Conservation (phyloP, 2,329 filamentous ascomycete genomes). For the Fusarium scirpi region DNA sequence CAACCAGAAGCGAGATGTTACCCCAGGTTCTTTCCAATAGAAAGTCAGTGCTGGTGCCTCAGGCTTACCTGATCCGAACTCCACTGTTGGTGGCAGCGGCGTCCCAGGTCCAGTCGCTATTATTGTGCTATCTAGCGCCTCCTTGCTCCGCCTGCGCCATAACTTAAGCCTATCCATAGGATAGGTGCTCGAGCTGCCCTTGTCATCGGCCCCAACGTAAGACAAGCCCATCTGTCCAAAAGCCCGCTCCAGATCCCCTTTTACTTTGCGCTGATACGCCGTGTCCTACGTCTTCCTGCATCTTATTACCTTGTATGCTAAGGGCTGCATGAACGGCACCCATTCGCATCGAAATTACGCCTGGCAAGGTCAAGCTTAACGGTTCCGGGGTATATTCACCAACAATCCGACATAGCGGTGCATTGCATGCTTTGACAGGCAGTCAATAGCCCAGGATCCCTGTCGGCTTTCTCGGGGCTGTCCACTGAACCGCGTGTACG, state of each 20-base stretch:
- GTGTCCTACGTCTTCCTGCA: conserved; percentile 29
- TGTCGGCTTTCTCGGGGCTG: conserved; percentile 28
- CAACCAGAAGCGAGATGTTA: conserved; percentile 29
- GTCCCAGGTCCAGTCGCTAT: background rate
- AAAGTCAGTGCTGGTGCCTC: conserved; percentile 13
- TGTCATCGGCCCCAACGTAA: conserved; percentile 9
- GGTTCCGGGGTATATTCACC: conserved; percentile 13
- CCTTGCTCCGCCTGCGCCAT: conserved; percentile 2
- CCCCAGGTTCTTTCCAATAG: conserved; percentile 22
- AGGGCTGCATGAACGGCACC: conserved; percentile 31
- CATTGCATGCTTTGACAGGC: conserved; percentile 32
- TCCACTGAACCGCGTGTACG: conserved; percentile 31
- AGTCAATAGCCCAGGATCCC: conserved; percentile 19
- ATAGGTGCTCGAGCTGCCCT: conserved; percentile 7
- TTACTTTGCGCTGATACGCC: conserved; percentile 35
- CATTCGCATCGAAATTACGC: conserved; percentile 35
- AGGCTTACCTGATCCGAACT: conserved; percentile 13
- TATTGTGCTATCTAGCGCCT: conserved; percentile 4
- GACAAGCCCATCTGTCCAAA: conserved; percentile 30
- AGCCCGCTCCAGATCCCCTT: conserved; percentile 24
- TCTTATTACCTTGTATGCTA: conserved; percentile 29
- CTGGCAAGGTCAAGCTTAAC: conserved; percentile 16
- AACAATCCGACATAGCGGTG: conserved; percentile 13
- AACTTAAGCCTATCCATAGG: background rate
- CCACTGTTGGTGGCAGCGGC: background rate